Evolutionary conservation across 768 basidiomycete genomes (phyloP), one percentile per base, ranked within the genome.

Genomic region (Phylloporus scabripes): DNA sequence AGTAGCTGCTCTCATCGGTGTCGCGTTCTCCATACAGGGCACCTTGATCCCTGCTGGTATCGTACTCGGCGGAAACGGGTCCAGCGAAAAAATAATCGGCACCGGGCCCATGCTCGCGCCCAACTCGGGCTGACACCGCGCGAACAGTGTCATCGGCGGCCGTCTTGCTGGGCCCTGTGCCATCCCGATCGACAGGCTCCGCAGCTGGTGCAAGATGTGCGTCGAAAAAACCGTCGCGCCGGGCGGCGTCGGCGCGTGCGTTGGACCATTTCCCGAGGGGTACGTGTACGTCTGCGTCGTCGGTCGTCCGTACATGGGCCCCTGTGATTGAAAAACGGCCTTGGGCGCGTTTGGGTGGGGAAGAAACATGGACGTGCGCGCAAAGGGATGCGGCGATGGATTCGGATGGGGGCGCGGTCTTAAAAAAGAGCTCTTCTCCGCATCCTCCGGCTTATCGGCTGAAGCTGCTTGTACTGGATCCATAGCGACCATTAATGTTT

Each of bases 301-400:
- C 44, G 53, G 39, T 43, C 75, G 74, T 43, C 79, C 76, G 60
- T 80, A 85, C 79, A 84, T 79, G 3, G 82, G 82, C 0, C 82
- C 82, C 2, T 67, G 64, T 2, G 61, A 62, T 14, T 51, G 59
- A 37, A 23, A 29, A 2, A 45, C 51, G 28, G 65, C 52, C 47
- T 76, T 79, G 7, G 78, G 78, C 4, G 78, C 79, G 60, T 76
- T 75, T 1, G 78, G 78, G 55, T 80, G 78, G 0, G 78, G 78
- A 32, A 75, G 66, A 52, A 80, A 80, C 18, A 78, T 54, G 43
- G 74, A 74, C 17, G 69, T 64, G 20, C 75, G 69, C 10, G 55
- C 42, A 42, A 69, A 62, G 2, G 64, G 60, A 32, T 65, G 64
- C 2, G 60, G 48, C 6, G 52, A 40, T 26, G 17, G 12, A 34